A percentile compares a stretch with the other conserved stretches of the same genome.
These are phyloP conservation scores for Auricularia sp. DNA, from an alignment of 768 basidiomycete species.

Conservation along the genomic window DNA sequence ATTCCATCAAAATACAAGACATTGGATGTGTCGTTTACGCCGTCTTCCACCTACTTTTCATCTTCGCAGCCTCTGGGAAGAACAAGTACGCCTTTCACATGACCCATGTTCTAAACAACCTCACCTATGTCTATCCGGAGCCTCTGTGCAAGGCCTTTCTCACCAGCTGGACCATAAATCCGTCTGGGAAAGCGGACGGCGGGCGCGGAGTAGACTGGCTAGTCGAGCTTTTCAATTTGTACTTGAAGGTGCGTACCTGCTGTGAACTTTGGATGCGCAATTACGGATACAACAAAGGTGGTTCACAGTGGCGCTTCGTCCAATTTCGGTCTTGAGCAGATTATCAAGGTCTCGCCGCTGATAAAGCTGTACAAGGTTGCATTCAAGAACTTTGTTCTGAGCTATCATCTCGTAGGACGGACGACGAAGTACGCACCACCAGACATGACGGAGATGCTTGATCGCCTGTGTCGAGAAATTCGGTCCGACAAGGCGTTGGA, in stretches of 20 bases:
- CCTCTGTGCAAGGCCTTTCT: neutral
- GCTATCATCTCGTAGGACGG: constrained; percentile 17
- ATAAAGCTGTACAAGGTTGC: constrained; percentile 10
- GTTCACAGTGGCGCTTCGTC: neutral
- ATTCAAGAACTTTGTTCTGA: constrained; percentile 8
- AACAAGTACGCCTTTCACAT: neutral
- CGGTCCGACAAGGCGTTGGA: neutral
- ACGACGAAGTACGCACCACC: constrained; percentile 21
- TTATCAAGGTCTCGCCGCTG: constrained; percentile 12
- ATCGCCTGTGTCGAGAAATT: constrained; percentile 11
- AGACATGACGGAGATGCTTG: constrained; percentile 21
- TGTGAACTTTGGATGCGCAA: neutral
- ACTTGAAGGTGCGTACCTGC: neutral
- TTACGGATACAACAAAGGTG: neutral
- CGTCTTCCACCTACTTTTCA: neutral
- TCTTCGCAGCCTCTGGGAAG: neutral
- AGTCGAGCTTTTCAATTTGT: neutral
- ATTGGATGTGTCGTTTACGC: neutral
- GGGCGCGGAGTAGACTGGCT: neutral
- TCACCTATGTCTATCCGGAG: neutral
- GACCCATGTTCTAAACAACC: neutral
- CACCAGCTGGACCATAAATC: neutral
- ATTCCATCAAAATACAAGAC: neutral
- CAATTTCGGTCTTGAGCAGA: constrained; percentile 9
- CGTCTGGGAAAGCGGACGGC: neutral